A percentile compares a stretch with the other conserved stretches of the same genome.
Conservation (phyloP, 345 rosid genomes). For the Geranium rotundifolium region DNA sequence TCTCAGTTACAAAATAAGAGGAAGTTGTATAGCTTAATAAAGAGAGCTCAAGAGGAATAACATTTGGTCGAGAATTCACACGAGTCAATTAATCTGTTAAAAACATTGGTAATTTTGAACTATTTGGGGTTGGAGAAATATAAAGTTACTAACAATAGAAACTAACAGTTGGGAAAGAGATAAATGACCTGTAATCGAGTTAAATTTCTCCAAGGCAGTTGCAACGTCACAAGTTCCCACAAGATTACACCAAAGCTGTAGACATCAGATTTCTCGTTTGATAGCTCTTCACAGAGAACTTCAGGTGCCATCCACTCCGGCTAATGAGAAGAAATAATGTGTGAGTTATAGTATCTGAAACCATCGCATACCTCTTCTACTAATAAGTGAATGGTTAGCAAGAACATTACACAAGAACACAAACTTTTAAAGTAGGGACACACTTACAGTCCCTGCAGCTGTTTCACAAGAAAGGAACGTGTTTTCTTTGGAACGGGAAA, state of each 20-base stretch:
- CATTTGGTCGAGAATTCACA: too few relatives aligned
- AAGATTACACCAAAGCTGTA: constrained; percentile 95
- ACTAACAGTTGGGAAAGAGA: too few relatives aligned
- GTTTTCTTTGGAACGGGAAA: constrained; percentile 88
- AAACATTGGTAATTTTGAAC: too few relatives aligned
- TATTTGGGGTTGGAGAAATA: constrained; percentile 11
- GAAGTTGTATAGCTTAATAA: too few relatives aligned
- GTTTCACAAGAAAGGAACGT: constrained; percentile 96
- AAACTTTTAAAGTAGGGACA: constrained; percentile 4
- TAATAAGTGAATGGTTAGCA: too few relatives aligned
- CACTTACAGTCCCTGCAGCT: constrained; percentile 99
- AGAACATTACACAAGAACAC: too few relatives aligned
- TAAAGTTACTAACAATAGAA: neutral
- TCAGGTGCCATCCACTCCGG: constrained; percentile 99
- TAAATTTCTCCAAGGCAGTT: constrained; percentile 91
- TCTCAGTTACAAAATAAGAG: too few relatives aligned
- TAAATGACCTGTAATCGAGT: constrained; percentile 87
- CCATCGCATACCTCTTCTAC: neutral
- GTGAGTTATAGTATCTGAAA: neutral
- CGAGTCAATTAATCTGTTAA: too few relatives aligned
- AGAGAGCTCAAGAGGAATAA: too few relatives aligned
- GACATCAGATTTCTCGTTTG: constrained; percentile 89
- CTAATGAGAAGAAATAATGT: constrained; percentile 27
- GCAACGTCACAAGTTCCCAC: constrained; percentile 96
- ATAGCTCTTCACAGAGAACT: constrained; percentile 91